Percentiles rank a stretch among this genome's conserved stretches.
phyloP scores from a whole-genome alignment of 1,284 basidiomycete genomes.

The Psilocybe mexicana region DNA sequence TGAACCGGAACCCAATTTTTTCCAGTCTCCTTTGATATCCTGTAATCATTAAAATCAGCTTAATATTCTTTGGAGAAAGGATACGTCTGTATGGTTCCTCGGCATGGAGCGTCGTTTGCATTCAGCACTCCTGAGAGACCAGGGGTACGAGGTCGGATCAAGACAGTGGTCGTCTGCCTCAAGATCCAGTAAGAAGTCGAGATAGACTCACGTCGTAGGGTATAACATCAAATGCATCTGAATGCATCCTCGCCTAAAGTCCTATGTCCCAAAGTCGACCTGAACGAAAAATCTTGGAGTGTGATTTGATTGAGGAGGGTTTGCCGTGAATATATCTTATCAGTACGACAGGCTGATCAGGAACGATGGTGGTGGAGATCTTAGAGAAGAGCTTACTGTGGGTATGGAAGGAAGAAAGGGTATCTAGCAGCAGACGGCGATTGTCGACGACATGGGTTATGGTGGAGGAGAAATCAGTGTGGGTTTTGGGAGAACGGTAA shows the following conservation, averaged over 20 bases:
- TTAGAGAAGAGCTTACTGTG: neutral
- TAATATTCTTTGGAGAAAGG: neutral
- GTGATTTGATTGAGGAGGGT: neutral
- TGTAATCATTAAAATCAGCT: constrained; percentile 29
- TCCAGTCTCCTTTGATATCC: constrained; percentile 89
- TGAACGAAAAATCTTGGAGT: neutral
- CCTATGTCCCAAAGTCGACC: neutral
- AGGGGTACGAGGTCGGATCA: constrained; percentile 20
- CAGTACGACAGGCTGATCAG: neutral
- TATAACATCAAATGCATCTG: constrained; percentile 29
- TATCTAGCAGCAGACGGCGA: neutral
- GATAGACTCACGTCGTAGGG: constrained; percentile 24
- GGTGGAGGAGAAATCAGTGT: neutral
- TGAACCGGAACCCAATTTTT: constrained; percentile 85
- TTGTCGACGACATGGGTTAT: neutral
- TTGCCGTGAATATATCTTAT: too few species aligned
- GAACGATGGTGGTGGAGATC: neutral
- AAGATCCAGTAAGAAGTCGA: neutral
- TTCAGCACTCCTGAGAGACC: neutral
- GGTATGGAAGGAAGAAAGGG: neutral
- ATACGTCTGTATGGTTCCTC: neutral
- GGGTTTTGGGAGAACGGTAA: neutral
- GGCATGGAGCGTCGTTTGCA: neutral
- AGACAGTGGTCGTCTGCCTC: neutral
- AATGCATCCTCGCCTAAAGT: constrained; percentile 22